Conservation (phyloP, 2,329 filamentous ascomycete species). For the Cladophialophora chaetospira region DNA sequence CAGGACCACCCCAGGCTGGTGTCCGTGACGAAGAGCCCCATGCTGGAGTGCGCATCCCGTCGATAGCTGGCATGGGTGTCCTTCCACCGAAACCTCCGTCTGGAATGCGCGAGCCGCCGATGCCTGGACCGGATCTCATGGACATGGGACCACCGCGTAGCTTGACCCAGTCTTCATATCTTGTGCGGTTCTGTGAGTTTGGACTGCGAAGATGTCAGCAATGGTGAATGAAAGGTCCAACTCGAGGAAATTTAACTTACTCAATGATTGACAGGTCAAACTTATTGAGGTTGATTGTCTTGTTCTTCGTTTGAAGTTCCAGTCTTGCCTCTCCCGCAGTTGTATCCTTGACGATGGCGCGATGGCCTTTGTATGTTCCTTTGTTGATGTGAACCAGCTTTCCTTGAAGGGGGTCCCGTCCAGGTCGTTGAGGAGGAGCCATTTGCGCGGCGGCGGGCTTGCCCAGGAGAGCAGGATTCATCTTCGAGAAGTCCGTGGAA, state of each 20-base stretch:
- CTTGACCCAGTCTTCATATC: slow-evolving; percentile 30
- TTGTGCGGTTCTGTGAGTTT: slow-evolving; percentile 29
- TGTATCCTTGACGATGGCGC: slow-evolving; percentile 94
- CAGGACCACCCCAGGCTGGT: slow-evolving; percentile 33
- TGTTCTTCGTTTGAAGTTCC: slow-evolving; percentile 91
- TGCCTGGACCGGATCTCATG: slow-evolving; percentile 27
- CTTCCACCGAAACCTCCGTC: slow-evolving; percentile 66
- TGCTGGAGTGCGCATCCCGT: slow-evolving; percentile 71
- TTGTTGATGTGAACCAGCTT: slow-evolving; percentile 88
- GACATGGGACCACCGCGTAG: slow-evolving; percentile 28
- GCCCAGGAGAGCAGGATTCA: slow-evolving; percentile 77
- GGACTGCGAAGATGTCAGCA: slow-evolving; percentile 30
- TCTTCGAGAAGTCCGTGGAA: slow-evolving; percentile 78
- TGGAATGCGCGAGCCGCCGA: slow-evolving; percentile 44
- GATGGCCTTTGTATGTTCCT: slow-evolving; percentile 85
- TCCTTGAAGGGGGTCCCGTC: slow-evolving; percentile 80
- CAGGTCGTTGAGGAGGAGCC: slow-evolving; percentile 72
- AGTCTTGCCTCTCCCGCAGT: slow-evolving; percentile 84
- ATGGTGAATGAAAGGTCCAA: slow-evolving; percentile 6
- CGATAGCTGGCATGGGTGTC: slow-evolving; percentile 64
- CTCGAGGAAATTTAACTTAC: slow-evolving; percentile 51
- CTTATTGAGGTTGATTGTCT: slow-evolving; percentile 82
- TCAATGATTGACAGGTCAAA: slow-evolving; percentile 84
- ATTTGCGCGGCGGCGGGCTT: slow-evolving; percentile 50
- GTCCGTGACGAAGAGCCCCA: slow-evolving; percentile 64